Conservation (phyloP, 441 rosid species). For the Euphorbia celastroides region DNA sequence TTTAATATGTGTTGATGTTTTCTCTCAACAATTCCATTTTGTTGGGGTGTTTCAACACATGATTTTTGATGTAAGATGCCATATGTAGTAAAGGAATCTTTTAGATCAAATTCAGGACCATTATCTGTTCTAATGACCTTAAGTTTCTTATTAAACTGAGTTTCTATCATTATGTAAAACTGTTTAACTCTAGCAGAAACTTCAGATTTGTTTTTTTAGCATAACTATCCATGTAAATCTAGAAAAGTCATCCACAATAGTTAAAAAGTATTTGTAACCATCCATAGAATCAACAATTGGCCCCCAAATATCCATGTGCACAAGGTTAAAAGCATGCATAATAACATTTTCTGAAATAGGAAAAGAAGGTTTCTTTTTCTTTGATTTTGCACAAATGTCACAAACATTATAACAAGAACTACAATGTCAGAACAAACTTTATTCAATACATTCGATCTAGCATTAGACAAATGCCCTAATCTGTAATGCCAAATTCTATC, state of each 20-base stretch:
- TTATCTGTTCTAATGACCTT: not conserved
- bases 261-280: not conserved
- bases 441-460: not conserved
- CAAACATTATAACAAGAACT: not conserved
- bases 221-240: not conserved
- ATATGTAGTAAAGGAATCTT: not conserved
- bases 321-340: not conserved
- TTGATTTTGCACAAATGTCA: not conserved
- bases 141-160: not conserved
- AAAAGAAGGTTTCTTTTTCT: not conserved
- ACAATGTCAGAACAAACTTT: not conserved
- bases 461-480: not conserved
- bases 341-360: not conserved
- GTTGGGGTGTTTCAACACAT: not conserved
- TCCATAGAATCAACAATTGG: not conserved
- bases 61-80: not conserved
- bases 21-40: too few relatives aligned
- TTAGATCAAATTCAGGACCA: not conserved
- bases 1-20: not conserved
- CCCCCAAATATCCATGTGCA: not conserved
- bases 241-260: not conserved
- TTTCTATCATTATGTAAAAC: not conserved
- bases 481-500: not conserved
- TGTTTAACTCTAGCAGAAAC: not conserved
- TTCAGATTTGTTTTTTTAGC: not conserved